Conservation (phyloP, 257 asterid species). For the Nicotiana tomentosiformis region DNA sequence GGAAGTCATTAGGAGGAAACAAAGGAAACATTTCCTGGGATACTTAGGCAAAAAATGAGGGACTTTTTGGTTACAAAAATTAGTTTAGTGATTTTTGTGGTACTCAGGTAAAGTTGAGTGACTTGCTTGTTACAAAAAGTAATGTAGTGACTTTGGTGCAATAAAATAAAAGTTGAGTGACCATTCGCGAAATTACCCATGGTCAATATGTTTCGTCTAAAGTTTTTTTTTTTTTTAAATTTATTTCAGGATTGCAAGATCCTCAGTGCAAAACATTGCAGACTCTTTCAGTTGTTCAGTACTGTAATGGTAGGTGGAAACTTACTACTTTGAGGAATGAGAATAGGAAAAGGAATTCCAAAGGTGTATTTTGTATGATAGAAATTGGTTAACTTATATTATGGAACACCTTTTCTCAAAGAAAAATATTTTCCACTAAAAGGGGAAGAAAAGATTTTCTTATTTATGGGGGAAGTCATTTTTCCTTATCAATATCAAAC, state of each 20-base stretch:
- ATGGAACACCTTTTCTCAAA: background rate
- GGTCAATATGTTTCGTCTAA: background rate
- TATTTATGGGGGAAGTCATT: background rate
- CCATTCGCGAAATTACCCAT: too few species aligned
- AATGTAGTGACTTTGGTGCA: too few species aligned
- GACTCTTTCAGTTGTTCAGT: background rate
- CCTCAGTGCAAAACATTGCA: background rate
- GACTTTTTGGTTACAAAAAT: too few species aligned
- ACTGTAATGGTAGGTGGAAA: background rate
- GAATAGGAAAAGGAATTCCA: background rate
- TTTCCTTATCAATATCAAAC: background rate
- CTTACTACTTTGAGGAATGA: background rate
- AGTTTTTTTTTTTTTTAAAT: background rate
- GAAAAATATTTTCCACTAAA: too few species aligned
- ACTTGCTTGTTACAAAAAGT: too few species aligned
- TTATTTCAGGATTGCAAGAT: background rate
- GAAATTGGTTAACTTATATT: background rate
- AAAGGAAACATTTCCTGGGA: too few species aligned
- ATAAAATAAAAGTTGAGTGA: too few species aligned
- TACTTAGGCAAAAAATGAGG: too few species aligned
- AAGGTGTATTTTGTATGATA: background rate
- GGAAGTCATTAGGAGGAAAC: too few species aligned
- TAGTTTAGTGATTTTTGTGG: too few species aligned
- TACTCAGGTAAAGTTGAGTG: too few species aligned
- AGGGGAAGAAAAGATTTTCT: background rate